Percentiles rank a stretch among this genome's conserved stretches.
Evolutionary conservation across 2,329 filamentous ascomycete species (phyloP).

Genomic region (Botrytis deweyae): DNA sequence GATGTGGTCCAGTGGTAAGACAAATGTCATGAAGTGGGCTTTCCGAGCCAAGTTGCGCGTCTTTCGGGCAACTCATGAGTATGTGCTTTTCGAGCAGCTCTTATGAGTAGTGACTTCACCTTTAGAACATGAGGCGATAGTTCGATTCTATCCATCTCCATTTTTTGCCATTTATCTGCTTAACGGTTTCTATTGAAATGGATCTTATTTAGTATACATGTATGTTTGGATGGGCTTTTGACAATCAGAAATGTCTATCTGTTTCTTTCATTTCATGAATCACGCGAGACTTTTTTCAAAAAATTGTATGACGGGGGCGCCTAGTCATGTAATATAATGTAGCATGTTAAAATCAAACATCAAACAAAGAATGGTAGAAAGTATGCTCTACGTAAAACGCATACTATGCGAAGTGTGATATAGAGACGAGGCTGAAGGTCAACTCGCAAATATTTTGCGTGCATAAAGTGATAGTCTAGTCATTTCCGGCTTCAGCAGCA

Average conservation of each 20-base stretch:
- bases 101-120: neutral
- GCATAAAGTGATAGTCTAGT: slow-evolving; percentile 2
- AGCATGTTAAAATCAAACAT: neutral
- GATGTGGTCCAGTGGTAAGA: neutral
- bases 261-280: neutral
- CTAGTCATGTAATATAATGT: too few relatives aligned
- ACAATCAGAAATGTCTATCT: neutral
- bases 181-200: neutral
- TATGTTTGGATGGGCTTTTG: neutral
- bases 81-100: too few relatives aligned
- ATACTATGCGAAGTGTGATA: neutral
- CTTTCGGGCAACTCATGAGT: too few relatives aligned
- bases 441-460: neutral
- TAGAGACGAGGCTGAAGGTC: neutral
- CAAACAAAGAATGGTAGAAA: neutral
- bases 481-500: neutral
- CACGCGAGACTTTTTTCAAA: too few relatives aligned
- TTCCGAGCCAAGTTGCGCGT: neutral
- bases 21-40: neutral
- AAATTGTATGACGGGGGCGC: too few relatives aligned
- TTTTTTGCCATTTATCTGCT: neutral
- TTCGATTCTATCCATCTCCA: neutral
- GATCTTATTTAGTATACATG: neutral
- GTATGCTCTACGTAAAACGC: neutral
- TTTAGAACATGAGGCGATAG: neutral